Conservation (phyloP, 306 rosid genomes). For the Prunus armeniaca region DNA sequence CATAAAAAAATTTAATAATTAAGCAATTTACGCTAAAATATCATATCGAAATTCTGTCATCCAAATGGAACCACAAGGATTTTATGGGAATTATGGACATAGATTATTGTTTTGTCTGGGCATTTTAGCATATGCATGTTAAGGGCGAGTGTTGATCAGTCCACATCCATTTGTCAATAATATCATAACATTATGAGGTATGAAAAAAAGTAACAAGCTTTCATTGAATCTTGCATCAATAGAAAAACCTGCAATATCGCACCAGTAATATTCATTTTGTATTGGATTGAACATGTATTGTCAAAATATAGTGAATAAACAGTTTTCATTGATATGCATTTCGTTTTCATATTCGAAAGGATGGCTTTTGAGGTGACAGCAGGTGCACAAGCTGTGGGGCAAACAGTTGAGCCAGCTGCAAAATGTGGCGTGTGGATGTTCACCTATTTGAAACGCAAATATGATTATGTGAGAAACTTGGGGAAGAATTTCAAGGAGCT, state of each 20-base stretch:
- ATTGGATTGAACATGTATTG: no score
- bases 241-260: no score
- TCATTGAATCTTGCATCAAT: background rate
- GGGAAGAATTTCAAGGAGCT: background rate
- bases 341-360: background rate
- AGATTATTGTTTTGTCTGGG: no score
- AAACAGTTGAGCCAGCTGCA: background rate
- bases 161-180: background rate
- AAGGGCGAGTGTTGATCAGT: no score
- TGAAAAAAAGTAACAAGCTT: background rate
- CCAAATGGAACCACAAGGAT: no score
- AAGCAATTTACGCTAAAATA: no score
- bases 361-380: background rate
- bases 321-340: background rate
- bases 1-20: no score
- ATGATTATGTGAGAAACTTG: background rate
- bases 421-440: background rate
- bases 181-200: background rate
- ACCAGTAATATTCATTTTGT: no score
- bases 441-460: background rate
- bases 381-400: background rate
- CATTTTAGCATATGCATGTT: no score
- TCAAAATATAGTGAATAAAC: background rate
- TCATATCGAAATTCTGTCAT: no score
- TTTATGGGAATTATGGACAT: no score